Evolutionary conservation across 805 yeast genomes (phyloP).

Genomic region (Peterozyma xylosa): DNA sequence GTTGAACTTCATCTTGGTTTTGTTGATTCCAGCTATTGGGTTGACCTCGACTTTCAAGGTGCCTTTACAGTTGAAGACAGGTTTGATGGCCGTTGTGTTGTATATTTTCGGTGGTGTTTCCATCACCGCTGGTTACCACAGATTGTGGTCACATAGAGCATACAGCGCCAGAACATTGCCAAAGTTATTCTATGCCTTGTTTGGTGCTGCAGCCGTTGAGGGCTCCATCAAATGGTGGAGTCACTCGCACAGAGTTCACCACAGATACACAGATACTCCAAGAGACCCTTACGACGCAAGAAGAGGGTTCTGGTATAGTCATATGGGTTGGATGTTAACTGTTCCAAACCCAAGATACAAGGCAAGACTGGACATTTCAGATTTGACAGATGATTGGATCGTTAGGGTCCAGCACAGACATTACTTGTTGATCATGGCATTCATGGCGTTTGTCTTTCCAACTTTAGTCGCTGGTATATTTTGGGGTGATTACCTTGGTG

Average conservation of each 20-base stretch:
- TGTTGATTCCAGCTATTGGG: conserved; percentile 53
- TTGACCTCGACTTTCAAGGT: conserved; percentile 32
- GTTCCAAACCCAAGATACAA: conserved; percentile 77
- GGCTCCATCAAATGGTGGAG: conserved; percentile 91
- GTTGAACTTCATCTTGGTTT: conserved; percentile 63
- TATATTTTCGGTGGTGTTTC: conserved; percentile 63
- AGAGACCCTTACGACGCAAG: conserved; percentile 87
- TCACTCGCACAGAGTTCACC: conserved; percentile 79
- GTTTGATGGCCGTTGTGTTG: conserved; percentile 37
- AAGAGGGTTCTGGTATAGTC: conserved; percentile 77
- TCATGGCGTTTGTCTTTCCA: conserved; percentile 58
- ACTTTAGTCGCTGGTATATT: conserved; percentile 44
- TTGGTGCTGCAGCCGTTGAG: conserved; percentile 79
- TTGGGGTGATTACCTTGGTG: conserved; percentile 62
- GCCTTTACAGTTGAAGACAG: conserved; percentile 42
- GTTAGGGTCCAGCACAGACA: conserved; percentile 80
- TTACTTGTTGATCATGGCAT: conserved; percentile 53
- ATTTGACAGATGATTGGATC: conserved; percentile 70
- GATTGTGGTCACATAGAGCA: conserved; percentile 73
- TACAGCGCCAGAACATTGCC: conserved; percentile 57
- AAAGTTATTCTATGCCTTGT: conserved; percentile 59
- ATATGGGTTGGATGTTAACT: conserved; percentile 79
- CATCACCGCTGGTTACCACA: conserved; percentile 80
- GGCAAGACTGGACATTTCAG: conserved; percentile 78
- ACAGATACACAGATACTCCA: conserved; percentile 75